Evolutionary conservation across 352 stramenopile genomes (phyloP), one percentile per base, ranked within the genome.

Genomic region (Phytophthora vignae): DNA sequence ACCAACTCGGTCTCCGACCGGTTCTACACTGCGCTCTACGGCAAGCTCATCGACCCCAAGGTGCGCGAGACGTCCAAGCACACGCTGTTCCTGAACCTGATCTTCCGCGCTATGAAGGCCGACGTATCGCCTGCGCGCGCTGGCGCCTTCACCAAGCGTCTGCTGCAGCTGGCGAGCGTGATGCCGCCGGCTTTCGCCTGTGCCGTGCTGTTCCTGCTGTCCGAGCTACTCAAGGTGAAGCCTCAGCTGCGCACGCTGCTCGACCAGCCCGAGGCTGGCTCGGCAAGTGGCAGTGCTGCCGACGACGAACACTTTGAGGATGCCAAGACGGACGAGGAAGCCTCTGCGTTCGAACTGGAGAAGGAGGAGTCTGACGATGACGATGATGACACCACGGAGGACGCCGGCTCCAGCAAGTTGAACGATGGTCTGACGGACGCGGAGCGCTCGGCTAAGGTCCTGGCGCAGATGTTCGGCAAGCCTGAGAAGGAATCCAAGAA

Each of bases 21-120:
- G 9, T 99, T 99, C 68, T 99, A 99, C 86, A 87, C 91, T 40
- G 96, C 98, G 6, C 83, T 99, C 8, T 99, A 99, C 83, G 88
- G 85, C 46, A 99, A 98, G 73, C 77, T 99, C 12, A 77, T 89
- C n/a, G 86, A 98, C 52, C 74, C 88, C 9, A 94, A 97, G 44
- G 78, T 99, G 60, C 81, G 84, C 33, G 90, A 97, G 66, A 98
- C 96, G 29, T 96, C 88, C 64, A 97, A 99, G 77, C 84, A 99
- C 71, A 99, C 97, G 15, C 85, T 99, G 58, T 99, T 99, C 60
- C 88, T 99, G 22, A 99, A 99, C 81, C 72, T 99, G n/a, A 71
- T 99, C 38, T 99, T 98, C 86, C 98, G 97, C 55, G 95, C 97
- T 11, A 95, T 99, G 67, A 99, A 99, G 76, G 87, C 88, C 17